phyloP scores from a whole-genome alignment of 805 yeast species.

The Ogataea ramenticola region DNA sequence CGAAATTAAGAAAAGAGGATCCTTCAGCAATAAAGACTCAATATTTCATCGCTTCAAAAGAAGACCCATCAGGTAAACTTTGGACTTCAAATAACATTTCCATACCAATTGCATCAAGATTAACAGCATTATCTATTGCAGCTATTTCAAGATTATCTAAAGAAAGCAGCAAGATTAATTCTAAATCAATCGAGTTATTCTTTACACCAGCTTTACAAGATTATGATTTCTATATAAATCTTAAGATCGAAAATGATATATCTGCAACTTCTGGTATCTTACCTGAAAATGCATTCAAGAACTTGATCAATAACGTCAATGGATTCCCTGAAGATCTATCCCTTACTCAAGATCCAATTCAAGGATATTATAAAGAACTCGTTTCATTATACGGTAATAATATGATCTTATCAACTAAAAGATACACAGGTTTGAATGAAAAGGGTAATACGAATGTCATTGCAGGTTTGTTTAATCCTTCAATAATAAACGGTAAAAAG shows the following conservation, averaged over 20 bases:
- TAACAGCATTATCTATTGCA: constrained; percentile 80
- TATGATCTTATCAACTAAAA: constrained; percentile 61
- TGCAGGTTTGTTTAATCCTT: constrained; percentile 77
- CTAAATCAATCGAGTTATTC: constrained; percentile 40
- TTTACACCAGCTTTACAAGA: constrained; percentile 82
- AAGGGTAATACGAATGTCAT: constrained; percentile 49
- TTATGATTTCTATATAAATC: constrained; percentile 69
- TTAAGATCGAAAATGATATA: constrained; percentile 37
- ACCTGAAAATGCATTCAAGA: constrained; percentile 51
- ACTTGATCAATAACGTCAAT: constrained; percentile 36
- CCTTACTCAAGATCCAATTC: constrained; percentile 47
- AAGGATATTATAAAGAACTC: constrained; percentile 53
- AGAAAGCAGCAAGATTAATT: constrained; percentile 26
- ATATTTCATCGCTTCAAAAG: constrained; percentile 73
- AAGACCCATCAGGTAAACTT: constrained; percentile 78
- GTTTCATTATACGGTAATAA: constrained; percentile 56
- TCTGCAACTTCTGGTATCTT: constrained; percentile 49
- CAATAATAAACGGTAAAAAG: constrained; percentile 43
- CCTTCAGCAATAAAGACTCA: constrained; percentile 78
- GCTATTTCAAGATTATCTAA: constrained; percentile 44
- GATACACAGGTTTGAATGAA: constrained; percentile 45
- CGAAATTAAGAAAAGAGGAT: constrained; percentile 63
- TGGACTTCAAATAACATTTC: constrained; percentile 47
- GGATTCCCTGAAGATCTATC: constrained; percentile 32
- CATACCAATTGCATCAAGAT: constrained; percentile 76